Evolutionary conservation across 805 yeast genomes (phyloP).

Genomic region (Yarrowia alimentaria): DNA sequence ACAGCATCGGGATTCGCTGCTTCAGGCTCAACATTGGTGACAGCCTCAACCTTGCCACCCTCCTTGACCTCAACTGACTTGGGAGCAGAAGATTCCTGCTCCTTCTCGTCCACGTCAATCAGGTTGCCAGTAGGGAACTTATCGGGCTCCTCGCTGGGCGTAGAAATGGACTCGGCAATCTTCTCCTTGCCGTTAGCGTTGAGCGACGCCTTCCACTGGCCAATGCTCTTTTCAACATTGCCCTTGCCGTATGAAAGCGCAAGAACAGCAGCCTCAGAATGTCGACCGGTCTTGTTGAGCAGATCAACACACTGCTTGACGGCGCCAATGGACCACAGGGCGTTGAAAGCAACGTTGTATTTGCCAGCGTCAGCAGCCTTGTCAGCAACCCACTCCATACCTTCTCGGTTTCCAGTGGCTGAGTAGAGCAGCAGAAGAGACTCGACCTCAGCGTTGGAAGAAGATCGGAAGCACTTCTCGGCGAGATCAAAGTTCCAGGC

Average conservation of each 20-base stretch:
- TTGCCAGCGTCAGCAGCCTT: constrained; percentile 71
- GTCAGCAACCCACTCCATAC: constrained; percentile 61
- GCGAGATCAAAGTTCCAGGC: constrained; percentile 82
- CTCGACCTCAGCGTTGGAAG: constrained; percentile 27
- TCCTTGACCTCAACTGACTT: constrained; percentile 36
- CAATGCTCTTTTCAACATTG: constrained; percentile 48
- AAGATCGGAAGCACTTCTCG: constrained; percentile 51
- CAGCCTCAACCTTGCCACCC: constrained; percentile 28
- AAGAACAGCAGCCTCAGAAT: constrained; percentile 81
- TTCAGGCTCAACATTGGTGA: constrained; percentile 44
- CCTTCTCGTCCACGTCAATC: constrained; percentile 37
- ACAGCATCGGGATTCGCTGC: constrained; percentile 47
- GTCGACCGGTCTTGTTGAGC: constrained; percentile 64
- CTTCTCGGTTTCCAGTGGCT: constrained; percentile 67
- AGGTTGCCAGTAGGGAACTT: constrained; percentile 39
- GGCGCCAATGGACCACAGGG: constrained; percentile 84
- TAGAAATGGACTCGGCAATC: constrained; percentile 61
- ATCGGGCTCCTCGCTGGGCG: constrained; percentile 43
- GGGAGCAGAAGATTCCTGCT: constrained; percentile 33
- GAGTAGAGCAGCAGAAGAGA: constrained; percentile 46
- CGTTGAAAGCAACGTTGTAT: constrained; percentile 86
- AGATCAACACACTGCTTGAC: constrained; percentile 60
- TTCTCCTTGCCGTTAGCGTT: constrained; percentile 50
- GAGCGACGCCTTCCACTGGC: constrained; percentile 67
- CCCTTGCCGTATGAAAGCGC: constrained; percentile 66